Base-by-base conservation (phyloP, 805 yeast species). In the Ogataea ganodermae region DNA sequence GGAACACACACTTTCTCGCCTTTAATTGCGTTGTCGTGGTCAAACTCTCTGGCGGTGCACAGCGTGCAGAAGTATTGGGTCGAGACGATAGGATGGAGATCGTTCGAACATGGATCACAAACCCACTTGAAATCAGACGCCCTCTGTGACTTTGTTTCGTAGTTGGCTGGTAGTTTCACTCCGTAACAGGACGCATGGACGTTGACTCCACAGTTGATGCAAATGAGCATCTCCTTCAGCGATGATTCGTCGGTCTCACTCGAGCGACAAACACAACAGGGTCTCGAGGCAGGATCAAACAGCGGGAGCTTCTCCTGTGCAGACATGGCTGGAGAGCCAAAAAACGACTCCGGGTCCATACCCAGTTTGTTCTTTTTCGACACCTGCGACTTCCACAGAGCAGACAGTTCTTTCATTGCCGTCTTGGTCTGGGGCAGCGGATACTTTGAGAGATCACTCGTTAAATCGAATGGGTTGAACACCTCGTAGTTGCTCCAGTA, bases 71-170 rank as follows among this genome's bases (percentile, higher is more conserved):
- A 65, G 59, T 86, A 84, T 17, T 75, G 68, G 0, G 83, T 76
- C 2, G 82, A 73, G 30, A 73, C 70, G 2, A 75, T 52, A 0
- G 94, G 92, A 50, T 79, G 78, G 43, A 80, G 62, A 41, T 82
- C 85, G 59, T 89, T 88, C 4, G 81, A 72, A 61, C 97, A 90
- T 1, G 82, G 73, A 56, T 89, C 96, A 67, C 97, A 90, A 21
- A 74, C 68, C 97, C 97, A 89, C 46, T 75, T 76, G 7, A 71
- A 75, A 16, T 48, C 55, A 3, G 48, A 41, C 12, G 50, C 50
- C 28, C n/a, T 37, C 3, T n/a, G 44, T 23, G 35, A 43, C 48
- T 42, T 18, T 43, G 53, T 8, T 7, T 36, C 32, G n/a, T 39
- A 32, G 44, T 50, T 13, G 8, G 42, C 32, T 13, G 52, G 48